Conservation (phyloP, 2,329 filamentous ascomycete species). For the Cordyceps cateniannulata region DNA sequence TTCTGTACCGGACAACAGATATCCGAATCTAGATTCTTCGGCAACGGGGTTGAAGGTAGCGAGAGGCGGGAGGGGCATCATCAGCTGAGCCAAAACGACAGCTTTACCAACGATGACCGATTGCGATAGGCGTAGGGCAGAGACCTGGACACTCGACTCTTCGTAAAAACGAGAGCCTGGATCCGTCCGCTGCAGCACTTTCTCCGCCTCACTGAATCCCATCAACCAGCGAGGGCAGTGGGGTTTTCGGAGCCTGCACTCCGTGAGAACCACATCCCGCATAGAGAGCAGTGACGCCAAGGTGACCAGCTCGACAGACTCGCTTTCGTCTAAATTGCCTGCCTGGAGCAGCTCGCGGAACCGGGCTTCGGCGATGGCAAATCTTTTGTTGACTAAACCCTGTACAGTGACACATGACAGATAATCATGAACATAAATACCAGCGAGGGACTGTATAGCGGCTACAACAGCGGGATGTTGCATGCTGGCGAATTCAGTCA, state of each 20-base stretch:
- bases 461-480: conserved; percentile 27
- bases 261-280: conserved; percentile 33
- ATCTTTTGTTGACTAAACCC: conserved; percentile 27
- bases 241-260: conserved; percentile 28
- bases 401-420: conserved; percentile 25
- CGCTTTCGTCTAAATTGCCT: conserved; percentile 15
- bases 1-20: conserved; percentile 31
- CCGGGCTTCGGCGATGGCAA: conserved; percentile 24
- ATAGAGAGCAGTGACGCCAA: conserved; percentile 32
- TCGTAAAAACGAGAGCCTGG: conserved; percentile 31
- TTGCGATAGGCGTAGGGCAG: conserved; percentile 29
- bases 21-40: conserved; percentile 29
- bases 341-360: conserved; percentile 24
- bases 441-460: conserved; percentile 34
- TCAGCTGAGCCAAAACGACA: conserved; percentile 33
- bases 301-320: conserved; percentile 29
- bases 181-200: conserved; percentile 29
- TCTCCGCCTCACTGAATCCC: conserved; percentile 30
- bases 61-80: conserved; percentile 26
- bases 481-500: conserved; percentile 34
- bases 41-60: conserved; percentile 22
- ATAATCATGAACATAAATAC: conserved; percentile 36
- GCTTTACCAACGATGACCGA: conserved; percentile 33
- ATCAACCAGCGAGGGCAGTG: conserved; percentile 31
- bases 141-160: conserved; percentile 26